Percentiles rank a stretch among this genome's conserved stretches.
phyloP scores from a whole-genome alignment of 768 basidiomycete genomes.

The Tylopilus vinaceipallidus region DNA sequence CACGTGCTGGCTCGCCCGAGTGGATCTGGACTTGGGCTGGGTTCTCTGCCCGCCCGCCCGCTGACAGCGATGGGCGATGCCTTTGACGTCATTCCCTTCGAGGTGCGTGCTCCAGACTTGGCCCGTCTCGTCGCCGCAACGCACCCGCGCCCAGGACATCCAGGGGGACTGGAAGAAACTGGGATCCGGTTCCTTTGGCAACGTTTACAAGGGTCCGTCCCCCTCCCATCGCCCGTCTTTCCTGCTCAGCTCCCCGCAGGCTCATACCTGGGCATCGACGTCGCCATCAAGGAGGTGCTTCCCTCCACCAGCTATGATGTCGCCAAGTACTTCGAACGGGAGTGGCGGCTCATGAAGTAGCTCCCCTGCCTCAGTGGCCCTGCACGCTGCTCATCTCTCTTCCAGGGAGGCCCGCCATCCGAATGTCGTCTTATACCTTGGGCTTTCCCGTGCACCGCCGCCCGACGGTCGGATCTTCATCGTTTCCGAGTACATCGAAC shows the following conservation, averaged over 20 bases:
- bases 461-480: conserved; percentile 89
- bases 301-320: conserved; percentile 92
- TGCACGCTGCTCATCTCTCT: conserved; percentile 1
- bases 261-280: conserved; percentile 90
- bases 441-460: conserved; percentile 75
- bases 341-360: conserved; percentile 94
- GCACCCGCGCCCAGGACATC: conserved; percentile 65
- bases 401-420: conserved; percentile 82
- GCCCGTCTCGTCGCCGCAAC: too few species aligned
- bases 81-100: conserved; percentile 87
- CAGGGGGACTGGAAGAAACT: conserved; percentile 86
- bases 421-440: conserved; percentile 91
- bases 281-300: conserved; percentile 95
- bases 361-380: conserved; percentile 9
- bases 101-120: conserved; percentile 51
- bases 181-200: conserved; percentile 90
- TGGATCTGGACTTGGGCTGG: too few species aligned
- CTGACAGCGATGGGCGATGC: conserved; percentile 51
- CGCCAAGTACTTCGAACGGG: conserved; percentile 96
- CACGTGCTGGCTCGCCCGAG: conserved; percentile 25
- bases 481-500: conserved; percentile 92
- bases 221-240: not conserved
- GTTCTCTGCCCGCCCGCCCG: conserved; percentile 1
- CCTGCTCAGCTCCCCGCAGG: conserved; percentile 42
- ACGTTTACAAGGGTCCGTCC: conserved; percentile 71